Conservation (phyloP, 2,329 filamentous ascomycete genomes). For the Botryosphaeria dothidea region DNA sequence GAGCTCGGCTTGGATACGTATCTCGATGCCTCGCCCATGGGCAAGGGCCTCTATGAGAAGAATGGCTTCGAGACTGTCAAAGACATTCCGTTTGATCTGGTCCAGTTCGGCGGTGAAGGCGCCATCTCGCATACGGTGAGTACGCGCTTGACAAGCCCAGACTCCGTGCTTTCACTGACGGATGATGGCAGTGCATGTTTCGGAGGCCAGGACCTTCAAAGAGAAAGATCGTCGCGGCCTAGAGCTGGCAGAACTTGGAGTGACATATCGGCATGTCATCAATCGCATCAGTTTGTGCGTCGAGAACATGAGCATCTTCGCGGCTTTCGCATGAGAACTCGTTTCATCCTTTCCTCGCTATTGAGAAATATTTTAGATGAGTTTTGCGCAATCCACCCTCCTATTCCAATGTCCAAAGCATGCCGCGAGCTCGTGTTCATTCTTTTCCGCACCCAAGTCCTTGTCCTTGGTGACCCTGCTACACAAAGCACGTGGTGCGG, state of each 20-base stretch:
- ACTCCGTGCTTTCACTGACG: background rate
- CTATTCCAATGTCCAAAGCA: background rate
- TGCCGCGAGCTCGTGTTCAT: background rate
- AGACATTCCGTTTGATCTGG: slow-evolving; percentile 33
- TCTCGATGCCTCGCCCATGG: slow-evolving; percentile 36
- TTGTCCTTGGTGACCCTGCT: background rate
- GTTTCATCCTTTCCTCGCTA: background rate
- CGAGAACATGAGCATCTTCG: background rate
- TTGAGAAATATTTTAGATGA: background rate
- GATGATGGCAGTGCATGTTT: background rate
- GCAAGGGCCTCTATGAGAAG: slow-evolving; percentile 34
- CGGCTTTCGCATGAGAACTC: background rate
- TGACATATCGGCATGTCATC: background rate
- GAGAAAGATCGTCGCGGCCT: slow-evolving; percentile 4
- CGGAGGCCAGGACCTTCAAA: background rate
- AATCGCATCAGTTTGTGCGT: background rate
- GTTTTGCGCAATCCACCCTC: background rate
- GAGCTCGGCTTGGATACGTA: slow-evolving; percentile 32
- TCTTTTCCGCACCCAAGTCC: background rate
- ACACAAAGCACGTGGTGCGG: background rate
- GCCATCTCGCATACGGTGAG: slow-evolving; percentile 34
- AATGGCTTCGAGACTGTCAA: slow-evolving; percentile 33
- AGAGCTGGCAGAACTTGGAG: background rate
- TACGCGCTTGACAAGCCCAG: background rate
- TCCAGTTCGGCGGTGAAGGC: slow-evolving; percentile 30